Conservation (phyloP, 345 rosid genomes). For the Anastatica hierochuntica region DNA sequence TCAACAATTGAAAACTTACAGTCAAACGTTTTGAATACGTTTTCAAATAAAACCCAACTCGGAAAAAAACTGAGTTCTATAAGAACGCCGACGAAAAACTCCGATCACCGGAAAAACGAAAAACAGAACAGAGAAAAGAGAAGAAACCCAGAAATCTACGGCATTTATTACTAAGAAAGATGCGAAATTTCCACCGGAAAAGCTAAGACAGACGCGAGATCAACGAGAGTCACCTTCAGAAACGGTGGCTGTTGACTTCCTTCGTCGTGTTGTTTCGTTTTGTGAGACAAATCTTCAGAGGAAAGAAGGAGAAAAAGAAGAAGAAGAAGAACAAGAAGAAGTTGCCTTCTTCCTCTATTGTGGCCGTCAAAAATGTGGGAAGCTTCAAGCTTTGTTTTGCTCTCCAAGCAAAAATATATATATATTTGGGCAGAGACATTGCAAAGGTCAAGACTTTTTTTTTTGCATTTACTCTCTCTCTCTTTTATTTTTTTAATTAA, state of each 20-base stretch:
- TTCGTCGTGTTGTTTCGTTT: too few species aligned
- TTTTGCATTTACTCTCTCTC: slow-evolving; percentile 1
- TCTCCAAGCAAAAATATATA: slow-evolving; percentile 27
- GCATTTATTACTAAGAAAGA: background rate
- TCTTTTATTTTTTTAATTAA: background rate
- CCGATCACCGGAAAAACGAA: background rate
- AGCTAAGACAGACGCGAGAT: slow-evolving; percentile 19
- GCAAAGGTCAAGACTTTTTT: slow-evolving; percentile 24
- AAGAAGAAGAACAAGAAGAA: slow-evolving; percentile 3
- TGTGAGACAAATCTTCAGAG: background rate
- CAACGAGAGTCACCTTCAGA: slow-evolving; percentile 22
- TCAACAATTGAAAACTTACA: background rate
- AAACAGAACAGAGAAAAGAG: too few species aligned
- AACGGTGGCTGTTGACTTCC: slow-evolving; percentile 18
- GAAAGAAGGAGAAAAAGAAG: slow-evolving; percentile 1
- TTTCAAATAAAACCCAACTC: too few species aligned
- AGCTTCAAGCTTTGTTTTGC: slow-evolving; percentile 19
- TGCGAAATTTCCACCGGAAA: background rate
- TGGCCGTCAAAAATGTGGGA: slow-evolving; percentile 21
- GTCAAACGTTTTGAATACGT: slow-evolving; percentile 1
- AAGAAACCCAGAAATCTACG: background rate
- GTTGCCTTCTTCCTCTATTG: slow-evolving; percentile 16
- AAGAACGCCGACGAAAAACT: slow-evolving; percentile 1
- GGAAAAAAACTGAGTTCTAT: background rate
- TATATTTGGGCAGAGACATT: slow-evolving; percentile 16